Percentiles rank a stretch among this genome's conserved stretches.
These are phyloP conservation scores for Salix suchowensis DNA, from an alignment of 345 rosid genomes.

Conservation along the genomic window DNA sequence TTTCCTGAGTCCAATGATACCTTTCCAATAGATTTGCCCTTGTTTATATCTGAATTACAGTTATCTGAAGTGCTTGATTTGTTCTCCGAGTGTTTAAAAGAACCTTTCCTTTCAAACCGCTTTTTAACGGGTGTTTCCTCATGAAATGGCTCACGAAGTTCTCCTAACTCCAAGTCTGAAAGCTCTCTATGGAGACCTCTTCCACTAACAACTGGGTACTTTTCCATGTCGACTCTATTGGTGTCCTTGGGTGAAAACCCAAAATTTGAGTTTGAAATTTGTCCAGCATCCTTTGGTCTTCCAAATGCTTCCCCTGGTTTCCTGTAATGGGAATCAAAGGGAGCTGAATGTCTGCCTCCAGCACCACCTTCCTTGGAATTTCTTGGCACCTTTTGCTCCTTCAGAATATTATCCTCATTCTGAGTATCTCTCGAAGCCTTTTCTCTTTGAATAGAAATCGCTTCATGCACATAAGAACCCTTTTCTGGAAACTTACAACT, in stretches of 20 bases:
- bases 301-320: slow-evolving; percentile 51
- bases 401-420: slow-evolving; percentile 42
- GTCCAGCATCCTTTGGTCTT: slow-evolving; percentile 47
- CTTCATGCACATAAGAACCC: slow-evolving; percentile 35
- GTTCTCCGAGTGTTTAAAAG: slow-evolving; percentile 50
- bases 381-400: slow-evolving; percentile 48
- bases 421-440: slow-evolving; percentile 46
- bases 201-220: slow-evolving; percentile 37
- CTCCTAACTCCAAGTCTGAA: slow-evolving; percentile 90
- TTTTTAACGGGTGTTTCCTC: slow-evolving; percentile 50
- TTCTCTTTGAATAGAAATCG: slow-evolving; percentile 38
- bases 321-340: slow-evolving; percentile 39
- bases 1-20: slow-evolving; percentile 45
- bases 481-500: slow-evolving; percentile 44
- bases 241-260: slow-evolving; percentile 50
- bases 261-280: slow-evolving; percentile 33
- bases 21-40: slow-evolving; percentile 56
- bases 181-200: slow-evolving; percentile 71
- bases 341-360: slow-evolving; percentile 44
- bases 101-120: slow-evolving; percentile 59
- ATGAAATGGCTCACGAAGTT: slow-evolving; percentile 63
- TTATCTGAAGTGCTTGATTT: slow-evolving; percentile 56
- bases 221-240: slow-evolving; percentile 30
- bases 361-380: slow-evolving; percentile 52
- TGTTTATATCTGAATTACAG: slow-evolving; percentile 43